Evolutionary conservation across 257 asterid species (phyloP), one percentile per base, ranked within the genome.

Genomic region (Nicotiana paniculata): DNA sequence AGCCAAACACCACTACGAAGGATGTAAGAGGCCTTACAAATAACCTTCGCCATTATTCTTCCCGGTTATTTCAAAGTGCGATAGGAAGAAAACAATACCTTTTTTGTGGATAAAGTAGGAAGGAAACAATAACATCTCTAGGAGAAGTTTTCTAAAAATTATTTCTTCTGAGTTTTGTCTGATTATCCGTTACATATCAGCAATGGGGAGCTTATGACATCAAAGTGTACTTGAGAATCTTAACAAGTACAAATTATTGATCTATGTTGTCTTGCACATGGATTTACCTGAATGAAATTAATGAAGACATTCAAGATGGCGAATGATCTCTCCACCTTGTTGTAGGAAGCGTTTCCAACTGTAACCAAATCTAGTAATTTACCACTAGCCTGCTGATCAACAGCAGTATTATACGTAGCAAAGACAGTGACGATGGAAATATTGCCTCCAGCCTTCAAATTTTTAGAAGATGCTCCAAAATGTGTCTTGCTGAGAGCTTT

Each of bases 211-310:
- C 10, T 70, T 21, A 43, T 21, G 58, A 13, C 61, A 72, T 24
- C 79, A 72, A 46, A 43, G 24, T 24, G 35, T 48, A 72, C 61
- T 48, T 46, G 53, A 61, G 63, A 67, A 63, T 80, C 66, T 76
- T 21, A 57, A 13, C 24, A 72, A 46, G 61, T 7, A 51, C 62
- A 74, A 43, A 11, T 6, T 77, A 81, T 65, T 74, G 35, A 43
- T 5, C 32, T 48, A 69, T 55, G 67, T 16, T 57, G 28, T 24
- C 48, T 61, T 3, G 18, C 16, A 61, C 72, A 12, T 46, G 63
- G 21, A 32, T 75, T 35, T 89, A 96, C 99, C 99, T 91, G 95
- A 86, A 94, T 90, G 88, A 96, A 96, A 86, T 92, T 92, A 80
- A 96, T 85, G 82, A 93, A 93, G 67, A 91, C 91, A 59, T 90